These are phyloP conservation scores for Cylindrodendrum hubeiense DNA, from an alignment of 2,329 filamentous ascomycete genomes.

Conservation along the genomic window DNA sequence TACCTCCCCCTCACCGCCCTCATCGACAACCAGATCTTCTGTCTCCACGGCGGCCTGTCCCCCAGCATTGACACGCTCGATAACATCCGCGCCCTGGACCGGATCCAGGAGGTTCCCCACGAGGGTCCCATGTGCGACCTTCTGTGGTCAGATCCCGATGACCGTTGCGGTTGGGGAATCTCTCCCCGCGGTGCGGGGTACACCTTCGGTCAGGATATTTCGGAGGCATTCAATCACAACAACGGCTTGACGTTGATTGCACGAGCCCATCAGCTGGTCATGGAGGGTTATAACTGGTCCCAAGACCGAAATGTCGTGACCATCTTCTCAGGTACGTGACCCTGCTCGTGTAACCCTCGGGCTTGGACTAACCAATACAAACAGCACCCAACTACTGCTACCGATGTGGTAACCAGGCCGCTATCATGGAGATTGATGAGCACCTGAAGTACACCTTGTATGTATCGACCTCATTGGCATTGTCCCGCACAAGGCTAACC, in stretches of 20 bases:
- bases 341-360: slow-evolving; percentile 5
- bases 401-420: slow-evolving; percentile 97
- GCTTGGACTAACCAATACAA: slow-evolving; percentile 1
- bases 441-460: slow-evolving; percentile 99
- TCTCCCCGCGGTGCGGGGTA: slow-evolving; percentile 94
- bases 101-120: slow-evolving; percentile 98
- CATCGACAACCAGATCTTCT: slow-evolving; percentile 99
- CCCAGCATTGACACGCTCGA: slow-evolving; percentile 97
- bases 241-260: slow-evolving; percentile 97
- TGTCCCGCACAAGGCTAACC: slow-evolving; percentile 41
- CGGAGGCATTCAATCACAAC: slow-evolving; percentile 99
- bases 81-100: slow-evolving; percentile 94
- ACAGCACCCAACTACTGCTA: slow-evolving; percentile 95
- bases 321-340: slow-evolving; percentile 86
- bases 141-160: slow-evolving; percentile 98
- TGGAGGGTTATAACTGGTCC: slow-evolving; percentile 99
- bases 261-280: slow-evolving; percentile 96
- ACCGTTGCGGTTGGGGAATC: slow-evolving; percentile 96
- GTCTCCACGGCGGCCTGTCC: slow-evolving; percentile 94
- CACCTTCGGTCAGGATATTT: slow-evolving; percentile 97
- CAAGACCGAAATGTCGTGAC: slow-evolving; percentile 98
- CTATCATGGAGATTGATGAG: slow-evolving; percentile 99
- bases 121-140: slow-evolving; percentile 99
- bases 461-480: slow-evolving; percentile 55
- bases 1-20: slow-evolving; percentile 97